Conservation (phyloP, 192 early-diverging fungal species). For the Coemansia sp. region DNA sequence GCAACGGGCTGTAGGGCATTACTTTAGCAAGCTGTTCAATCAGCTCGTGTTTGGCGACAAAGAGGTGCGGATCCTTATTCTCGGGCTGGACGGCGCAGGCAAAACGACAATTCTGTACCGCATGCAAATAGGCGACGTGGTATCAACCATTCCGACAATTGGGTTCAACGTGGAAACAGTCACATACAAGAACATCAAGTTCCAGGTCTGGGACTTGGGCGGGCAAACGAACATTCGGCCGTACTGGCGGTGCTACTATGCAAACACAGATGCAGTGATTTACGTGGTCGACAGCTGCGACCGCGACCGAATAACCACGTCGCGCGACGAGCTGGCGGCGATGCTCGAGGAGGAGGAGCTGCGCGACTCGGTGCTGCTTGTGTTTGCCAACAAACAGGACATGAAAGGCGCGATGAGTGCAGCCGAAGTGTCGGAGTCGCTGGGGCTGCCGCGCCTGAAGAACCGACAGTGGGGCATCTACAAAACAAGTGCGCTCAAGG, state of each 20-base stretch:
- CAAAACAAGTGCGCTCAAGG: slow-evolving; percentile 91
- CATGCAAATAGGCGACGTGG: slow-evolving; percentile 94
- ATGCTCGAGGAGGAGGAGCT: slow-evolving; percentile 98
- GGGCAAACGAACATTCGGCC: slow-evolving; percentile 89
- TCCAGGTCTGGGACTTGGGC: slow-evolving; percentile 97
- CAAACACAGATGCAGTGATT: slow-evolving; percentile 98
- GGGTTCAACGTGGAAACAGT: slow-evolving; percentile 93
- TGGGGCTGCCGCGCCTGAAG: slow-evolving; percentile 81
- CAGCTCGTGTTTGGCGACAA: slow-evolving; percentile 84
- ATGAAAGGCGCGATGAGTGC: slow-evolving; percentile 89
- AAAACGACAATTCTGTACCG: slow-evolving; percentile 98
- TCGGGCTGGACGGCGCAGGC: slow-evolving; percentile 94
- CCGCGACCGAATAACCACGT: slow-evolving; percentile 81
- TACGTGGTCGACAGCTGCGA: slow-evolving; percentile 96
- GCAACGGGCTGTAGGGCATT: slow-evolving; percentile 16
- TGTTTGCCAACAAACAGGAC: slow-evolving; percentile 99
- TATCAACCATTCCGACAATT: slow-evolving; percentile 93
- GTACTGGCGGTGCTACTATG: slow-evolving; percentile 99
- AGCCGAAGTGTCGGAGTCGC: slow-evolving; percentile 82
- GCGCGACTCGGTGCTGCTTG: slow-evolving; percentile 81
- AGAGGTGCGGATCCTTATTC: slow-evolving; percentile 94
- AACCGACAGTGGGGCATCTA: slow-evolving; percentile 93
- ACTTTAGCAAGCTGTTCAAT: slow-evolving; percentile 42
- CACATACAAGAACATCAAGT: slow-evolving; percentile 96
- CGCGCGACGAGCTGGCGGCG: slow-evolving; percentile 84